Base-by-base conservation (phyloP, 1,284 basidiomycete species). In the Meripilus lineatus region DNA sequence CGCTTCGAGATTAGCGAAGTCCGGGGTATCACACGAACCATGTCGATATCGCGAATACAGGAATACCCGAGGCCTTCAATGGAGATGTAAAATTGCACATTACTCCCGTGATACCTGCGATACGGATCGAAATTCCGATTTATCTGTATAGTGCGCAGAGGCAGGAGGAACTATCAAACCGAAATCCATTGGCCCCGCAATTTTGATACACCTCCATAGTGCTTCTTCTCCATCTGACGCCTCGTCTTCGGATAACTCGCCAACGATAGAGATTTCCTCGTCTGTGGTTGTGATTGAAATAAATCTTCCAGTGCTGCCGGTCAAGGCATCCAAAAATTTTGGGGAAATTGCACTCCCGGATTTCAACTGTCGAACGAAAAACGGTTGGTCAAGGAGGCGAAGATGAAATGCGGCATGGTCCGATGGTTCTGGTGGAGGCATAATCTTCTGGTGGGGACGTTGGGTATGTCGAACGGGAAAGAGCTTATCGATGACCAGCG, bases 1-100 rank as follows among this genome's bases (percentile, higher is more conserved):
- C 15, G 15, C n/a, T 35, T 15, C 32, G 1, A n/a, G 4, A 11
- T n/a, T 1, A 32, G 15, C 15, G 36, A 18, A 18, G 34, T 22
- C 22, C 10, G 28, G n/a, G n/a, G n/a, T n/a, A n/a, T n/a, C n/a
- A n/a, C n/a, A 58, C 69, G 52, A 52, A 83, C 83, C 80, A 88
- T n/a, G 84, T 86, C 8, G 83, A 85, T 22, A 82, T 50, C 8
- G 73, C 77, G 57, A 83, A 87, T 4, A 88, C 71, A 1, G 74
- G 72, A 1, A 86, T 65, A 34, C 64, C 62, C 5, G 73, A 76
- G 15, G 63, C 57, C 58, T 77, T 77, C 38, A 87, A 61, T n/a
- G 80, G 77, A 15, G 65, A 62, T 1, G 77, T 71, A 37, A 87
- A 69, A 34, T 72, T 71, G 36, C 73, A 68, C 50, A 86, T 61